Conservation (phyloP, 2,329 filamentous ascomycete genomes). For the Pseudogymnoascus sp. region DNA sequence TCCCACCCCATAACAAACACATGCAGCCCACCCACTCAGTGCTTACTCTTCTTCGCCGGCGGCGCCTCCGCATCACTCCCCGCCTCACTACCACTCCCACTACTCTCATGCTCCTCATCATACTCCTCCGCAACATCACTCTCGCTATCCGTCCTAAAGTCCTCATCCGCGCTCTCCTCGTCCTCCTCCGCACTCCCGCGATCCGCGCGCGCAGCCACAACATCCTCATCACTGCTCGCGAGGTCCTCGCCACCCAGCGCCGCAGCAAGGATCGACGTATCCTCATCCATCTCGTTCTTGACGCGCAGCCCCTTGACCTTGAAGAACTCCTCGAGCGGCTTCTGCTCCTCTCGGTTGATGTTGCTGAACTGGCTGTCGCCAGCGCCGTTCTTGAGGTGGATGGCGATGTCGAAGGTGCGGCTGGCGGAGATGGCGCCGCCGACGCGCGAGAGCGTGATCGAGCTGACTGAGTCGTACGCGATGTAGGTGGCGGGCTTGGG, state of each 20-base stretch:
- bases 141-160: conserved; percentile 87
- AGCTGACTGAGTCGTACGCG: conserved; percentile 83
- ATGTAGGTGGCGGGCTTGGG: conserved; percentile 98
- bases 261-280: conserved; percentile 61
- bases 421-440: conserved; percentile 88
- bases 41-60: conserved; percentile 44
- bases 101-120: conserved; percentile 84
- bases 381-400: conserved; percentile 77
- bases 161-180: conserved; percentile 88
- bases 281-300: conserved; percentile 98
- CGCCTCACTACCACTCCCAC: conserved; percentile 58
- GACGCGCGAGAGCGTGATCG: conserved; percentile 91
- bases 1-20: neutral
- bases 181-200: conserved; percentile 93
- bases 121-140: conserved; percentile 95
- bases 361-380: conserved; percentile 96
- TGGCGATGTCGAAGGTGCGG: conserved; percentile 93
- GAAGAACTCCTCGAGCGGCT: conserved; percentile 95
- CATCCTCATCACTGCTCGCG: conserved; percentile 64
- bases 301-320: conserved; percentile 89
- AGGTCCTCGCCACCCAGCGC: conserved; percentile 78
- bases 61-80: conserved; percentile 50
- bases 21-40: neutral
- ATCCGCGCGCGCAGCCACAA: conserved; percentile 60
- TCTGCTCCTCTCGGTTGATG: conserved; percentile 96